Evolutionary conservation across 768 basidiomycete genomes (phyloP).

Genomic region (Mycena indigotica): DNA sequence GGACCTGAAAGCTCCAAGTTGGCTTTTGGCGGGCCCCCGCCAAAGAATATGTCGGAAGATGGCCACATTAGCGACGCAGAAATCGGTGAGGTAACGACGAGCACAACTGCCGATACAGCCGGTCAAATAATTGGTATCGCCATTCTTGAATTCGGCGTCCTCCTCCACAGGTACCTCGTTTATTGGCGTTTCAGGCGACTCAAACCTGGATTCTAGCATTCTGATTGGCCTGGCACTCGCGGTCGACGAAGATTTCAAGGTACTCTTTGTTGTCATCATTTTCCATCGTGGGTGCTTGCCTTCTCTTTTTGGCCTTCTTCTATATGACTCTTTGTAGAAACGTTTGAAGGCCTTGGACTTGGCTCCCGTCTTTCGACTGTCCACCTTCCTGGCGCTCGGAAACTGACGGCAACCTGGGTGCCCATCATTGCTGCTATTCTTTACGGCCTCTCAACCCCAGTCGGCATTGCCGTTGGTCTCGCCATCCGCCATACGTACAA

Average conservation of each 20-base stretch:
- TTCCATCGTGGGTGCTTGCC: slow-evolving; percentile 78
- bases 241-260: slow-evolving; percentile 77
- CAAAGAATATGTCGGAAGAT: slow-evolving; percentile 33
- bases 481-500: slow-evolving; percentile 82
- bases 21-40: neutral
- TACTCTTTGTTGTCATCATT: slow-evolving; percentile 84
- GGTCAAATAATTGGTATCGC: slow-evolving; percentile 86
- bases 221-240: slow-evolving; percentile 91
- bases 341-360: slow-evolving; percentile 92
- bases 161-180: slow-evolving; percentile 69
- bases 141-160: slow-evolving; percentile 92
- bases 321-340: slow-evolving; percentile 53
- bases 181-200: neutral
- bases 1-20: neutral
- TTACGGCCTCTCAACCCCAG: slow-evolving; percentile 80
- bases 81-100: slow-evolving; percentile 4
- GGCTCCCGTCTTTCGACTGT: slow-evolving; percentile 88
- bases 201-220: slow-evolving; percentile 49
- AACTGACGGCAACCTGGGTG: too few species aligned
- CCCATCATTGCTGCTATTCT: slow-evolving; percentile 31
- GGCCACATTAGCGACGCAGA: neutral
- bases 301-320: neutral
- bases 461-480: slow-evolving; percentile 87
- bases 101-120: slow-evolving; percentile 42
- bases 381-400: slow-evolving; percentile 43